Evolutionary conservation across 345 rosid species (phyloP), one percentile per base, ranked within the genome.

Genomic region (Mallotus nudiflorus): DNA sequence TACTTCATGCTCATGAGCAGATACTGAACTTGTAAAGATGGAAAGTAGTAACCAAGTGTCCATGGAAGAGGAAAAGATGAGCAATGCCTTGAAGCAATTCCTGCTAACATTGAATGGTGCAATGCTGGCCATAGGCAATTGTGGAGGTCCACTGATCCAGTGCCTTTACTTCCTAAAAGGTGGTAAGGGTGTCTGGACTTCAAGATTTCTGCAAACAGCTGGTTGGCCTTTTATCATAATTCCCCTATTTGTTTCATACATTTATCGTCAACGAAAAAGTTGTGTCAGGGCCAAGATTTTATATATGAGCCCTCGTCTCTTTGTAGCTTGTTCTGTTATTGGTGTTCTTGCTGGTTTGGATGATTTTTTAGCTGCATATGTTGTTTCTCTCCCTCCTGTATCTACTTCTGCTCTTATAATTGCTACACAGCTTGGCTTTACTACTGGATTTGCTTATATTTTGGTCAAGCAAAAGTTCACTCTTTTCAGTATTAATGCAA

Each of bases 201-300:
- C 83, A 18, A 73, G 80, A 33, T 65, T 65, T 40, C 33, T 76
- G 27, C 69, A 76, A 54, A 80, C 83, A 1, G 77, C 69, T 0
- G 83, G 83, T 24, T 80, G 83, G 77, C 80, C 80, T 6, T 18
- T 76, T 12, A 44, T 72, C 66, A 0, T 80, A 6, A 19, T 79
- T 19, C 73, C 82, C 7, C 82, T 79, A 45, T 0, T 27, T 2
- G 19, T 33, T 14, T 67, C 82, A 31, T 79, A 70, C 69, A 25
- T 66, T 22, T 27, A 66, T 55, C 82, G 82, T 25, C 78, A n/a
- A 49, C 56, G 14, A 74, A 56, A 51, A 68, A 73, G 3, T 75
- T 69, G 46, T 24, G 55, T 13, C 35, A 31, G n/a, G 37, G 11
- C 73, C 7, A 71, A 62, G 35, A 27, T 62, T 22, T 31, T 70